A percentile compares a stretch with the other conserved stretches of the same genome.
phyloP scores from a whole-genome alignment of 352 stramenopile species.

The Blastocystis sp. region DNA sequence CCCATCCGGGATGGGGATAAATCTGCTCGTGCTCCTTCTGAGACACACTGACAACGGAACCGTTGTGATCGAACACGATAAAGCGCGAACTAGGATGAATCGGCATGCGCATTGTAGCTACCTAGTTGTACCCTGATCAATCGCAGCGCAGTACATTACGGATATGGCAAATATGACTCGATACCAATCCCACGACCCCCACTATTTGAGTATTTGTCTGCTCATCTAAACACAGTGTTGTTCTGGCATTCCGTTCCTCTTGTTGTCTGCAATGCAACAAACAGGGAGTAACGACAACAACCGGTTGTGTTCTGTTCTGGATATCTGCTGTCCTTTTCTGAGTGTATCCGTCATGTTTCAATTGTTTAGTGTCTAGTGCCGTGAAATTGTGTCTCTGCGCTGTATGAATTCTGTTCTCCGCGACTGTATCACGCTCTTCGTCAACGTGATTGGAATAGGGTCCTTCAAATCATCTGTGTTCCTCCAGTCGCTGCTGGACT shows the following conservation, averaged over 20 bases:
- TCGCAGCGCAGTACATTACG: conserved; percentile 73
- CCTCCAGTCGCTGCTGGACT: conserved; percentile 2
- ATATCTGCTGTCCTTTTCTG: conserved; percentile 28
- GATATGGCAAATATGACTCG: not conserved
- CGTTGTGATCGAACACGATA: conserved; percentile 89
- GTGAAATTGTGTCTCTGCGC: conserved; percentile 20
- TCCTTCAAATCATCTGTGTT: conserved; percentile 22
- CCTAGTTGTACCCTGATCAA: conserved; percentile 77
- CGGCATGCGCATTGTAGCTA: conserved; percentile 1
- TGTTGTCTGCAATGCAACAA: conserved; percentile 8
- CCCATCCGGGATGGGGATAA: conserved; percentile 91
- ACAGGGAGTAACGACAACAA: not conserved
- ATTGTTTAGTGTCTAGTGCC: not conserved
- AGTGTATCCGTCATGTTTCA: not conserved
- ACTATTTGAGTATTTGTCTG: not conserved
- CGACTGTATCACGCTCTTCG: not conserved
- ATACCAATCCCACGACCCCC: not conserved
- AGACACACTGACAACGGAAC: conserved; percentile 85
- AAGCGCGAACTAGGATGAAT: conserved; percentile 83
- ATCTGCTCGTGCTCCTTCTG: conserved; percentile 95
- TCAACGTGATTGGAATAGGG: not conserved
- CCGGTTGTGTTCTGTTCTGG: not conserved
- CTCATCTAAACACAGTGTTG: not conserved
- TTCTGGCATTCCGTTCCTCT: not conserved
- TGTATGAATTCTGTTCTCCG: not conserved